phyloP scores from a whole-genome alignment of 2,329 filamentous ascomycete genomes.

The Calycina herbarum region DNA sequence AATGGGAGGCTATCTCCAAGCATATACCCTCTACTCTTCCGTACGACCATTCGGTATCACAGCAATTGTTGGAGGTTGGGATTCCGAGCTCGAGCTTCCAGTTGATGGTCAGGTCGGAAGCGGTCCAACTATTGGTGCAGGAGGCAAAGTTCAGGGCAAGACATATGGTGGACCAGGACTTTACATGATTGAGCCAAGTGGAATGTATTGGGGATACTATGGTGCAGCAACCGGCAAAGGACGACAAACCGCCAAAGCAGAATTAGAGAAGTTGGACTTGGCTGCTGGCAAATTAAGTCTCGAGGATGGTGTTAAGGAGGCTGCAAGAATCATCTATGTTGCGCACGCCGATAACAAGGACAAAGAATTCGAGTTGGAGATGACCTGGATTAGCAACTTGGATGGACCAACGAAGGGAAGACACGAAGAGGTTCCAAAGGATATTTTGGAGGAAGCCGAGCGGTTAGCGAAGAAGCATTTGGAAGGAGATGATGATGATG shows the following conservation, averaged over 20 bases:
- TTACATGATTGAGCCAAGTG: constrained; percentile 99
- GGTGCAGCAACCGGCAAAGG: constrained; percentile 97
- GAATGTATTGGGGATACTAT: constrained; percentile 98
- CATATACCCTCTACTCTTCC: constrained; percentile 95
- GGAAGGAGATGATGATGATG: constrained; percentile 80
- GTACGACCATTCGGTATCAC: constrained; percentile 97
- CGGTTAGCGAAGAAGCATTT: constrained; percentile 86
- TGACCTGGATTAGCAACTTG: constrained; percentile 92
- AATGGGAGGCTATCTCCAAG: constrained; percentile 95
- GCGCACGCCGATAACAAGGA: constrained; percentile 99
- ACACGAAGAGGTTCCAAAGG: constrained; percentile 91
- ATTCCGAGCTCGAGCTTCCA: constrained; percentile 79
- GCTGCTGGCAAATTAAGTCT: constrained; percentile 74
- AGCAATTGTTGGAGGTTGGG: constrained; percentile 89
- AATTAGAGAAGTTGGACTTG: constrained; percentile 96
- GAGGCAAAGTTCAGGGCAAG: constrained; percentile 75
- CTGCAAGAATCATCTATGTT: constrained; percentile 93
- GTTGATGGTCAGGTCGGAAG: constrained; percentile 89
- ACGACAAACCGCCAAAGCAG: constrained; percentile 92
- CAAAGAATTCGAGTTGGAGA: constrained; percentile 98
- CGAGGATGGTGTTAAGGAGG: constrained; percentile 89
- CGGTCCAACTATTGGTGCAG: constrained; percentile 76
- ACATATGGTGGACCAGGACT: constrained; percentile 87
- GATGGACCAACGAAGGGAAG: constrained; percentile 88
- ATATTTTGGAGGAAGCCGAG: constrained; percentile 88